phyloP scores from a whole-genome alignment of 345 rosid genomes.

The Excoecaria cochinchinensis region DNA sequence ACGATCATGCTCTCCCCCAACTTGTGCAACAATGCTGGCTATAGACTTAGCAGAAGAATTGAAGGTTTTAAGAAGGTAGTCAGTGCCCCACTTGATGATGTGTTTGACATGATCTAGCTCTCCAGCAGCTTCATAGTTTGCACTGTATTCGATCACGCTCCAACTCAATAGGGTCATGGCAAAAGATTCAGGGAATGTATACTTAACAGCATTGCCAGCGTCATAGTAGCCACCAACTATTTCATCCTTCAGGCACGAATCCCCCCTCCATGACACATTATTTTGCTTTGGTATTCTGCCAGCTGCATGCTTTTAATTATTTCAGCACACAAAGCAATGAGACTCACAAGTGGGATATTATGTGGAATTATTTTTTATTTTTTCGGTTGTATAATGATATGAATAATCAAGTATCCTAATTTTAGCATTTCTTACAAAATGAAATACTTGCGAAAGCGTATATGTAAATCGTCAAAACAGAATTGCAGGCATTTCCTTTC shows the following conservation, averaged over 20 bases:
- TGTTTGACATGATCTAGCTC: conserved; percentile 87
- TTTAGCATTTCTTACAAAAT: too few relatives aligned
- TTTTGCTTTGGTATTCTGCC: conserved; percentile 84
- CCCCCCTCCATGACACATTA: conserved; percentile 92
- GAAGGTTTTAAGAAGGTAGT: conserved; percentile 85
- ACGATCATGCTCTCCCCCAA: conserved; percentile 81
- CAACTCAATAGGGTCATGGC: conserved; percentile 96
- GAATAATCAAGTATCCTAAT: too few relatives aligned
- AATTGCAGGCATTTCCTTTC: too few relatives aligned
- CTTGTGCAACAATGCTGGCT: conserved; percentile 55
- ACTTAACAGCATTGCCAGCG: conserved; percentile 94
- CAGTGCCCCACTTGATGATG: conserved; percentile 90
- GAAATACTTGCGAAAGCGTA: too few relatives aligned
- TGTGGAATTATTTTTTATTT: too few relatives aligned
- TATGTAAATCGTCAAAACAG: too few relatives aligned
- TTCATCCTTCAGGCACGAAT: conserved; percentile 76
- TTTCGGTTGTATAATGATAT: too few relatives aligned
- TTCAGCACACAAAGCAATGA: not conserved
- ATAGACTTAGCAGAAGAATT: conserved; percentile 68
- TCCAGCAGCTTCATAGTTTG: conserved; percentile 79
- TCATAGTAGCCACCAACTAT: conserved; percentile 87
- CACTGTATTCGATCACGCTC: conserved; percentile 95
- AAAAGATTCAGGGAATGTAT: conserved; percentile 78
- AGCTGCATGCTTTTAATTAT: conserved; percentile 45
- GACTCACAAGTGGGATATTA: not conserved